Evolutionary conservation across 2,329 filamentous ascomycete species (phyloP).

Genomic region (Stylonectria norvegica): DNA sequence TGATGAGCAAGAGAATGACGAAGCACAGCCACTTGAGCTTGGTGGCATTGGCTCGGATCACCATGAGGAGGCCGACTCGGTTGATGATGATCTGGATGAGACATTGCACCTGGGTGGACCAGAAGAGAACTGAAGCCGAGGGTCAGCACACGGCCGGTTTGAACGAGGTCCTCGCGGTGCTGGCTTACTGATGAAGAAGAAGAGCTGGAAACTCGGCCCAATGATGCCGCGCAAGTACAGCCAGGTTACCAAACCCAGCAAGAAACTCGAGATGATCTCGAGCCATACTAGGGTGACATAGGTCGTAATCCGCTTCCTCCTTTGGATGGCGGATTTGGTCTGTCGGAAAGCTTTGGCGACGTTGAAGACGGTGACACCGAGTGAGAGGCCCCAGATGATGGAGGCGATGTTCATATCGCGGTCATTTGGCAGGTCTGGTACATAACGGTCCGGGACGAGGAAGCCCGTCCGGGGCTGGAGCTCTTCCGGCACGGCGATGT

Average conservation of each 20-base stretch:
- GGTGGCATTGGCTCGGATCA: slow-evolving; percentile 32
- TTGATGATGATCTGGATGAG: slow-evolving; percentile 53
- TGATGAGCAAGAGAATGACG: slow-evolving; percentile 41
- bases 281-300: slow-evolving; percentile 21
- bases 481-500: background rate
- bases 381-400: slow-evolving; percentile 27
- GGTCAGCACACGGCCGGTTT: slow-evolving; percentile 2
- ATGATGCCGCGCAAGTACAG: slow-evolving; percentile 21
- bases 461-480: slow-evolving; percentile 13
- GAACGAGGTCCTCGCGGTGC: slow-evolving; percentile 5
- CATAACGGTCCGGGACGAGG: slow-evolving; percentile 20
- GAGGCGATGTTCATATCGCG: slow-evolving; percentile 27
- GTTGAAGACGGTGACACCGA: slow-evolving; percentile 24
- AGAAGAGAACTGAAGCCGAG: slow-evolving; percentile 24
- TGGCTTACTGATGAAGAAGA: slow-evolving; percentile 26
- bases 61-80: slow-evolving; percentile 44
- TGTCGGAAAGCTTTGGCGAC: slow-evolving; percentile 21
- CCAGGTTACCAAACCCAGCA: slow-evolving; percentile 24
- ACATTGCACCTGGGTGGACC: slow-evolving; percentile 38
- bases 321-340: slow-evolving; percentile 11
- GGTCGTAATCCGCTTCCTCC: slow-evolving; percentile 21
- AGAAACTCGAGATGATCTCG: slow-evolving; percentile 25
- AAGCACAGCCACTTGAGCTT: slow-evolving; percentile 44
- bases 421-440: slow-evolving; percentile 17
- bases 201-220: slow-evolving; percentile 31